phyloP scores from a whole-genome alignment of 2,329 filamentous ascomycete genomes.

The Pseudodiploospora longispora region DNA sequence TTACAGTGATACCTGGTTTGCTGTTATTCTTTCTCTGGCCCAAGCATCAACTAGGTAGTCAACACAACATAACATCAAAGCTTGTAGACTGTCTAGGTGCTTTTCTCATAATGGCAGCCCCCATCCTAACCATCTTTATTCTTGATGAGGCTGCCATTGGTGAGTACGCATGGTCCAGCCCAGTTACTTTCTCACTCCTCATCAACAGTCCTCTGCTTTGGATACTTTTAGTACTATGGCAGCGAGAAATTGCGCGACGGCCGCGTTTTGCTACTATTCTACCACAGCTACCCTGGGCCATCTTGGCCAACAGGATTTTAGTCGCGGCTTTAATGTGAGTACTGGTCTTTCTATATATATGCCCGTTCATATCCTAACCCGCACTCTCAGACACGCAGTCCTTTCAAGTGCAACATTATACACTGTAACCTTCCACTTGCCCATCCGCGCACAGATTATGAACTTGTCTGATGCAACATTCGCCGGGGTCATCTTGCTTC shows the following conservation, averaged over 20 bases:
- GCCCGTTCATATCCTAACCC: no score
- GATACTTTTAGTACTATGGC: slow-evolving; percentile 13
- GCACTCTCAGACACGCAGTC: no score
- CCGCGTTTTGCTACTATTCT: no score
- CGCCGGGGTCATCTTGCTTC: slow-evolving; percentile 43
- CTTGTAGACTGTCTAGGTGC: no score
- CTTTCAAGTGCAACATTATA: no score
- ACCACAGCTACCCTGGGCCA: no score
- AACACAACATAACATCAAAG: no score
- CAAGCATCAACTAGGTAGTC: no score
- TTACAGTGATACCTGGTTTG: slow-evolving; percentile 37
- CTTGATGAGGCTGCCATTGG: slow-evolving; percentile 13
- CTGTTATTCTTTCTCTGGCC: slow-evolving; percentile 46
- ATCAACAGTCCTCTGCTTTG: slow-evolving; percentile 11
- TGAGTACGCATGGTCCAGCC: slow-evolving; percentile 14
- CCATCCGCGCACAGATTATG: slow-evolving; percentile 42
- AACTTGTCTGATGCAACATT: slow-evolving; percentile 36
- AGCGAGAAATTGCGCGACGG: slow-evolving; percentile 9
- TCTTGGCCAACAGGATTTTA: no score
- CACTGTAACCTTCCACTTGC: slow-evolving; percentile 43
- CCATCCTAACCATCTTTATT: slow-evolving; percentile 16
- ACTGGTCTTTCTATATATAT: no score
- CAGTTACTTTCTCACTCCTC: slow-evolving; percentile 11
- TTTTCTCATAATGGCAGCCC: slow-evolving; percentile 10
- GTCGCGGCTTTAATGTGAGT: no score